Evolutionary conservation across 2,329 filamentous ascomycete genomes (phyloP).

Genomic region (Drechslerella coelobrocha): DNA sequence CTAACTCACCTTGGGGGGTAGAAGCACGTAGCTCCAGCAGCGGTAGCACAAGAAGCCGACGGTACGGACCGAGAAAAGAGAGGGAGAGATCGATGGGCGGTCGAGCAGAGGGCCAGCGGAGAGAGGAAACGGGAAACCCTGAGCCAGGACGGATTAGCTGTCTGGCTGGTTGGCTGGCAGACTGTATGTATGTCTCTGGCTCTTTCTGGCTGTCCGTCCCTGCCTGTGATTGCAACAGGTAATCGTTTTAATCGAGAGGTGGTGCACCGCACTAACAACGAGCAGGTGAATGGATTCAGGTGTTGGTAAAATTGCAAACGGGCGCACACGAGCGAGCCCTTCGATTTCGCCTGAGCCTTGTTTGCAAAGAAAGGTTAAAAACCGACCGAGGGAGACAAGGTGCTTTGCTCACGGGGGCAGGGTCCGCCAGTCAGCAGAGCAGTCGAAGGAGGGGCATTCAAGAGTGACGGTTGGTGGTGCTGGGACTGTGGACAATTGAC

Average conservation of each 20-base stretch:
- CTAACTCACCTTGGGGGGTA: neutral
- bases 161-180: slow-evolving; percentile 4
- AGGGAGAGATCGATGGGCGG: too few relatives aligned
- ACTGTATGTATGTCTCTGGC: too few relatives aligned
- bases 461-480: slow-evolving; percentile 20
- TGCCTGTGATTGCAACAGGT: too few relatives aligned
- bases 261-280: too few relatives aligned
- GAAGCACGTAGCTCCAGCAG: too few relatives aligned
- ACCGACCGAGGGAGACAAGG: slow-evolving; percentile 14
- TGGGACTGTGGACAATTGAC: slow-evolving; percentile 17
- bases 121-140: neutral
- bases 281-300: slow-evolving; percentile 3
- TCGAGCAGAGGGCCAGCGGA: neutral
- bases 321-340: slow-evolving; percentile 35
- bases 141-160: too few relatives aligned
- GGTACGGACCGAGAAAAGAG: neutral
- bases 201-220: too few relatives aligned
- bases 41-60: neutral
- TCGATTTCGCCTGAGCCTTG: too few relatives aligned
- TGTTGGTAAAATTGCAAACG: slow-evolving; percentile 25
- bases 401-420: neutral
- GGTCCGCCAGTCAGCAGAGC: slow-evolving; percentile 29
- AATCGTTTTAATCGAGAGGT: too few relatives aligned
- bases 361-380: slow-evolving; percentile 35
- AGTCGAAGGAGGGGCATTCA: slow-evolving; percentile 22